Base-by-base conservation (phyloP, 192 early-diverging fungal genomes). In the Mortierella alpina region DNA sequence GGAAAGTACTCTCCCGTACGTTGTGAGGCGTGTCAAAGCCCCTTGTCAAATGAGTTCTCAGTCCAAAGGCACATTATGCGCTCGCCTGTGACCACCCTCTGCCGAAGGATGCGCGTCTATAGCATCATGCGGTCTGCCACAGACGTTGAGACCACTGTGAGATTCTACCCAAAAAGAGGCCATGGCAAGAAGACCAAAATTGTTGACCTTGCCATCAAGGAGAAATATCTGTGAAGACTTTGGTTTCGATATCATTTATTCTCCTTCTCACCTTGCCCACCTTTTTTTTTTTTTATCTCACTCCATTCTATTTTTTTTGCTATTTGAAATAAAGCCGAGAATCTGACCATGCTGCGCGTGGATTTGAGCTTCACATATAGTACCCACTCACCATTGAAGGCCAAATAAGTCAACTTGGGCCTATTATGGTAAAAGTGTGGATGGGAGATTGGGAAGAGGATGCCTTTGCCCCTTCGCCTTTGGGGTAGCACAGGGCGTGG, bases 1-100 rank as follows among this genome's bases (percentile, higher is more conserved):
- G 77, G 77, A 5, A 6, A 48, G 17, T 80, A 72, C 22, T 45
- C 69, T 2, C 77, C 77, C 0, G 60, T 80, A 8, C 65, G 77
- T 4, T 80, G 77, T 18, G 77, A 80, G 48, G 70, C 59, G 5
- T 80, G 77, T 12, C 58, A 68, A 15, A 63, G 40, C 52, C 22
- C 70, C 0, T 42, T 80, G 4, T 72, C 63, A 13, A 80, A 80
- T 41, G 77, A 80, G 39, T 80, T 63, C 22, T 80, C 77, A 9
- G 77, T 72, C 14, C 77, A 80, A 45, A 15, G 77, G 12, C 77
- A 80, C 31, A 80, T 80, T 20, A 6, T 22, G 4, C 57, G 60
- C 5, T 52, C 77, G 0, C 51, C 44, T 4, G 17, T 54, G 3
- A 68, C 31, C 1, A 72, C 77, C 4, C 59, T 2, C 0, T 80